Base-by-base conservation (phyloP, 2,329 filamentous ascomycete genomes). In the Botrytis byssoidea region DNA sequence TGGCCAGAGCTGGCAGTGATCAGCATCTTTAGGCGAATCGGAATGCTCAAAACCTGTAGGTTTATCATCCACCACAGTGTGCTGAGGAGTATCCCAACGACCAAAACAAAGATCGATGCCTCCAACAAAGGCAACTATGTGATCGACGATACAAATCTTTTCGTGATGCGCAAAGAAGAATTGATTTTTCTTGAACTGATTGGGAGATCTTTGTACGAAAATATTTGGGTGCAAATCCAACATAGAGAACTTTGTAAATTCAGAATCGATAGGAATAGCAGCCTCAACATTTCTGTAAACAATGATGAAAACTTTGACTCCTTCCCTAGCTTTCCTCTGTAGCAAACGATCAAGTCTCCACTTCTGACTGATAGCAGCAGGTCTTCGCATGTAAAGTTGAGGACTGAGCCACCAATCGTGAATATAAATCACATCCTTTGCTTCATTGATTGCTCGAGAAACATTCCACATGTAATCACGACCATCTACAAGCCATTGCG, bases 401-500 rank as follows among this genome's bases (percentile, higher is more conserved):
- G 96, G 96, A 78, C 93, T 98, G 59, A 99, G 85, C 96, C 96
- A 99, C 96, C 96, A 99, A 82, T 98, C 96, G 82, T 99, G 96
- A 76, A 99, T 98, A 83, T 98, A 98, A 78, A 99, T 95, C 75
- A 98, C 95, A 84, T 98, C 96, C 79, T 93, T 93, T 14, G 96
- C 96, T 90, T 98, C 97, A 81, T 94, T 96, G 79, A 99, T 97
- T 20, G 96, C 96, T 76, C 95, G 90, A 18, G 95, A 98, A 12
- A 98, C 94, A 81, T 98, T 97, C 96, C 96, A 99, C 95, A 98
- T 98, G 85, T 98, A 97, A 82, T 99, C 96, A 77, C 96, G 90
- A 25, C 93, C 96, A 83, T 99, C 96, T 0, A 99, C 95, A 14
- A 99, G 88, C 95, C 95, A 98, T 80, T 98, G 94, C 3, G 95